These are phyloP conservation scores for Hypoxylon crocopeplum DNA, from an alignment of 495 filamentous ascomycete genomes.

Conservation along the genomic window DNA sequence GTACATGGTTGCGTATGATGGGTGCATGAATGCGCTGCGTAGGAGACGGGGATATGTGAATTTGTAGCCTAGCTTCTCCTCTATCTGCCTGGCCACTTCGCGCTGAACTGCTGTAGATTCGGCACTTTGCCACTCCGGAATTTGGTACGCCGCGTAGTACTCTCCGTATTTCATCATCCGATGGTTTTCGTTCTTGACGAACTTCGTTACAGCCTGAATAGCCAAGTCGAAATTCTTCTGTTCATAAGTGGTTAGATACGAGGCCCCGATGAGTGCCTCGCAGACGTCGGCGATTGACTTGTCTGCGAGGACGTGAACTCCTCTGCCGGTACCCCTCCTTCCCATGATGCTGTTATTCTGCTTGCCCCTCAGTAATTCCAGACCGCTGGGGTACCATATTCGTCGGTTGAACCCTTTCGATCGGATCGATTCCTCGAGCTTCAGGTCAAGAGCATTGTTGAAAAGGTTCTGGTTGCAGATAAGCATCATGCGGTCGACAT, in stretches of 20 bases:
- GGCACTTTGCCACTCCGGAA: slow-evolving; percentile 73
- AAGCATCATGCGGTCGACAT: slow-evolving; percentile 88
- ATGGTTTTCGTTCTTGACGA: slow-evolving; percentile 75
- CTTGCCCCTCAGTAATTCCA: slow-evolving; percentile 62
- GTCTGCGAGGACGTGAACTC: slow-evolving; percentile 76
- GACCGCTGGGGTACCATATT: slow-evolving; percentile 82
- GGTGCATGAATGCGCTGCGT: slow-evolving; percentile 86
- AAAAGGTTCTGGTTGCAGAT: slow-evolving; percentile 94
- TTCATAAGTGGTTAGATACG: slow-evolving; percentile 69
- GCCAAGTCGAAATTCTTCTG: slow-evolving; percentile 76
- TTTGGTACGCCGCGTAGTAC: slow-evolving; percentile 73
- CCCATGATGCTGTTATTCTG: slow-evolving; percentile 27
- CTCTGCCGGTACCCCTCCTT: slow-evolving; percentile 44
- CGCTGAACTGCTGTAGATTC: slow-evolving; percentile 65
- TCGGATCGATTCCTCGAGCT: slow-evolving; percentile 80
- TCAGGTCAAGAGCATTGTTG: slow-evolving; percentile 70
- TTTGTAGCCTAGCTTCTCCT: slow-evolving; percentile 72
- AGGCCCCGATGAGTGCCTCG: slow-evolving; percentile 92
- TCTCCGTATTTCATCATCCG: slow-evolving; percentile 69
- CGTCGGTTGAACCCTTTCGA: slow-evolving; percentile 80
- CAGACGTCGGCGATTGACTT: slow-evolving; percentile 98
- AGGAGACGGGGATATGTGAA: slow-evolving; percentile 82
- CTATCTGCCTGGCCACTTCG: slow-evolving; percentile 71
- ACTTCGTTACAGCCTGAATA: slow-evolving; percentile 77
- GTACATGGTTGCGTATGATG: slow-evolving; percentile 73